Evolutionary conservation across 208 protist species (phyloP), one percentile per base, ranked within the genome.

Genomic region (Wallacemonas rigidus): DNA sequence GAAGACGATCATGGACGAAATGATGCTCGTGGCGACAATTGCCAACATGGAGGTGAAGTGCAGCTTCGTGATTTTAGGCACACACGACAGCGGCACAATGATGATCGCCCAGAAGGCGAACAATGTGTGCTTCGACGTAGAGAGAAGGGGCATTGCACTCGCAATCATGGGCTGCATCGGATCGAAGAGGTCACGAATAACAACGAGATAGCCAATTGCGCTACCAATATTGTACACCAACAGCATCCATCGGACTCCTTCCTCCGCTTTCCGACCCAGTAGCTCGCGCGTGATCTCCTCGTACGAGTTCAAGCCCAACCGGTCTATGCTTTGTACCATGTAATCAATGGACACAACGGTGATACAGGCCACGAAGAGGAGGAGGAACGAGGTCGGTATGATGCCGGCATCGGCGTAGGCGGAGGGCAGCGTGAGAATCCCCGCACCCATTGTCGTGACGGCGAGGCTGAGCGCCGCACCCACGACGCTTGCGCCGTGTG

Each of bases 371-470:
- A 94, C 81, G 48, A 85, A 72, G 60, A 77, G 38, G 2, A 94
- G 69, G 51, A 92, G 9, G 1, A 86, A 11, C 14, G 75, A 74
- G 3, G 85, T 75, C 9, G 72, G 79, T 38, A 89, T 36, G 60
- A 94, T 61, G 50, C 86, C 89, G 6, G 82, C 89, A 60, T 90
- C 78, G 39, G 72, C 74, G 75, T 84, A 94, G 40, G 89, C 86
- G 38, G 85, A 90, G 6, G 89, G 89, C 40, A 94, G 77, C 11
- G 89, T 90, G 57, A 94, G 76, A 55, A 94, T 90, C 40, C 86
- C 86, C 12, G 86, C 86, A 54, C 89, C 89, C 80, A 94, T 91
- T 9, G 86, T 92, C 50, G 85, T 89, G 35, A 94, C 89, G 2
- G 89, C 81, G 12, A 94, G 77, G 55, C 74, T 89, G 14, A 94